Base-by-base conservation (phyloP, 495 filamentous ascomycete species). In the Neurospora intermedia region DNA sequence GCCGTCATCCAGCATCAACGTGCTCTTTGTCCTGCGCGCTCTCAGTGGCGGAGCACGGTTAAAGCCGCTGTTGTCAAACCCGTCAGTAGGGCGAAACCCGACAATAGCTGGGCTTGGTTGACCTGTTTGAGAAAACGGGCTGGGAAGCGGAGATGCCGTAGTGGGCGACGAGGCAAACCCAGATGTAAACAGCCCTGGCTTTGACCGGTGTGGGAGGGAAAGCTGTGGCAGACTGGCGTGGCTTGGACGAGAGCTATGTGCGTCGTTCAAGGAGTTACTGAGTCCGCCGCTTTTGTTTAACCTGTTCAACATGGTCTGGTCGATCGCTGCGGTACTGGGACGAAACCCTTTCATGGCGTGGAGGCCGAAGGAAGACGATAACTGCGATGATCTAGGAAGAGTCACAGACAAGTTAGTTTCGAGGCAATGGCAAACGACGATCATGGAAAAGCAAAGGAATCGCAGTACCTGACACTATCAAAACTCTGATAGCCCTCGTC, bases 301-400 rank as follows among this genome's bases (percentile, higher is more conserved):
- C 78, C 92, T 94, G 66, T 92, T 92, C 38, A 96, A 81, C 70
- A 95, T 82, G 73, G 91, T 90, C 78, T 91, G 91, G 76, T 96
- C 94, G 77, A 96, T 96, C 39, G 88, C 88, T 76, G 92, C 89
- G 18, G 88, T 90, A 9, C 87, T 88, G 35, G 79, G 79, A 73
- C 86, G 88, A 78, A 84, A 82, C 84, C 91, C 83, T 39, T 80
- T 86, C 71, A 83, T 81, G 73, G 85, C 79, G 71, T 87, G 84
- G 70, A 80, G 80, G 72, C 84, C 81, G 81, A 80, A 76, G 77
- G 78, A 43, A 69, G 79, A 76, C 7, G 77, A 71, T 13, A 79
- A 75, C 10, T 74, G 77, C 18, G 76, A 70, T 11, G 69, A 79
- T 81, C 80, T 74, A 13, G 76, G 74, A 43, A 43, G 35, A 66